Percentiles rank a stretch among this genome's conserved stretches.
Conservation (phyloP, 345 rosid genomes). For the Raphanus sativus region DNA sequence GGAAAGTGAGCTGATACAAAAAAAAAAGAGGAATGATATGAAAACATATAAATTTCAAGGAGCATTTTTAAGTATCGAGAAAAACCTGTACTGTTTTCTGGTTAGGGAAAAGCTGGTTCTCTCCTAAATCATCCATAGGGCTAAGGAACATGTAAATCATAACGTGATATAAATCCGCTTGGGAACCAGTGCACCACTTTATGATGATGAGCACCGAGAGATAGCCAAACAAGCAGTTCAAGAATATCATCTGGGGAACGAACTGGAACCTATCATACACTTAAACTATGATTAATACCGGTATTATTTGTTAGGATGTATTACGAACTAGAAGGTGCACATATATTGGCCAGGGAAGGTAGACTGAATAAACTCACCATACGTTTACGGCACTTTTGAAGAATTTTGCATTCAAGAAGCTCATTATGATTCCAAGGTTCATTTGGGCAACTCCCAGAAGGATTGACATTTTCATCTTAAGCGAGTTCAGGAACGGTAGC, state of each 20-base stretch:
- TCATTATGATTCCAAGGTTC: constrained; percentile 94
- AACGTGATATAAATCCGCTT: constrained; percentile 88
- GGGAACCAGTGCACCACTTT: constrained; percentile 92
- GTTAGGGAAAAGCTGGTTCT: constrained; percentile 79
- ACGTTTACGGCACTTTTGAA: constrained; percentile 58
- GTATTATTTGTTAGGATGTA: constrained; percentile 10
- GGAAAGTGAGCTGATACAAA: constrained; percentile 60
- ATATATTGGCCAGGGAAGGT: neutral
- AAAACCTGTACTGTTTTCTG: constrained; percentile 78
- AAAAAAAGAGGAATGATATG: constrained; percentile 17
- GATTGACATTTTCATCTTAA: constrained; percentile 99
- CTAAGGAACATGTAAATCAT: constrained; percentile 98
- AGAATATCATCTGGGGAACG: constrained; percentile 88
- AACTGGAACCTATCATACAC: constrained; percentile 70
- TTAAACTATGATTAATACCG: neutral
- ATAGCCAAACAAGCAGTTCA: constrained; percentile 92
- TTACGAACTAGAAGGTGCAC: constrained; percentile 1
- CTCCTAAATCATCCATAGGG: constrained; percentile 89
- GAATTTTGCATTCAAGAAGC: constrained; percentile 83
- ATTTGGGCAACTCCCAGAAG: constrained; percentile 95
- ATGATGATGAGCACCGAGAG: constrained; percentile 74
- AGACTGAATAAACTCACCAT: constrained; percentile 50
- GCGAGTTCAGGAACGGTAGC: constrained; percentile 33
- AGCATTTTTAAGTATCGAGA: neutral
- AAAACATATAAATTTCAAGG: neutral